A percentile compares a stretch with the other conserved stretches of the same genome.
phyloP scores from a whole-genome alignment of 805 yeast species.

The Brettanomyces anomalus region DNA sequence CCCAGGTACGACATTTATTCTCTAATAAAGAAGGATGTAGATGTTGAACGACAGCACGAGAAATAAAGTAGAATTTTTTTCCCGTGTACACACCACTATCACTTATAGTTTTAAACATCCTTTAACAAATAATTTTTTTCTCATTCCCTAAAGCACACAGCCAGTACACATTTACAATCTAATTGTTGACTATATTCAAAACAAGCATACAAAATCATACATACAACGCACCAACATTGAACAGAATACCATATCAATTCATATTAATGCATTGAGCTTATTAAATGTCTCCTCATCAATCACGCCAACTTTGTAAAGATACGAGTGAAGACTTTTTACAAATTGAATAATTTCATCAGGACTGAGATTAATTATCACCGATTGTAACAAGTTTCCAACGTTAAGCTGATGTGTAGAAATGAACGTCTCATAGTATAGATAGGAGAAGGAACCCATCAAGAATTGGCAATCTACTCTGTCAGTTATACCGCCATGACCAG shows the following conservation, averaged over 20 bases:
- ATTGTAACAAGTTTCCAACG: slow-evolving; percentile 67
- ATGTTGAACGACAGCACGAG: too few relatives aligned
- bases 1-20: too few relatives aligned
- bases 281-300: slow-evolving; percentile 27
- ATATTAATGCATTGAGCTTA: slow-evolving; percentile 20
- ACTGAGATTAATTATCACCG: slow-evolving; percentile 62
- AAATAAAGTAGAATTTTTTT: too few relatives aligned
- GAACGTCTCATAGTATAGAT: slow-evolving; percentile 88
- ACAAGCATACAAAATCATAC: not conserved
- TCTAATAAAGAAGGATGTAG: too few relatives aligned
- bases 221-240: not conserved
- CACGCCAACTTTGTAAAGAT: slow-evolving; percentile 37
- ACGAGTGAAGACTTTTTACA: slow-evolving; percentile 48
- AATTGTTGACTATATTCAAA: too few relatives aligned
- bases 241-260: not conserved
- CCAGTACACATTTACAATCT: too few relatives aligned
- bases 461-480: slow-evolving; percentile 98
- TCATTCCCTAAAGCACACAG: too few relatives aligned
- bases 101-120: too few relatives aligned
- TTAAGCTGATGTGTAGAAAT: slow-evolving; percentile 64
- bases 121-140: too few relatives aligned
- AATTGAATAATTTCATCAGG: slow-evolving; percentile 57
- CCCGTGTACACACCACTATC: too few relatives aligned
- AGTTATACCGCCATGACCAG: slow-evolving; percentile 98
- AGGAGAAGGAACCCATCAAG: slow-evolving; percentile 92